Conservation (phyloP, 202 grass and related monocot species). For the Schoenoplectus triqueter region DNA sequence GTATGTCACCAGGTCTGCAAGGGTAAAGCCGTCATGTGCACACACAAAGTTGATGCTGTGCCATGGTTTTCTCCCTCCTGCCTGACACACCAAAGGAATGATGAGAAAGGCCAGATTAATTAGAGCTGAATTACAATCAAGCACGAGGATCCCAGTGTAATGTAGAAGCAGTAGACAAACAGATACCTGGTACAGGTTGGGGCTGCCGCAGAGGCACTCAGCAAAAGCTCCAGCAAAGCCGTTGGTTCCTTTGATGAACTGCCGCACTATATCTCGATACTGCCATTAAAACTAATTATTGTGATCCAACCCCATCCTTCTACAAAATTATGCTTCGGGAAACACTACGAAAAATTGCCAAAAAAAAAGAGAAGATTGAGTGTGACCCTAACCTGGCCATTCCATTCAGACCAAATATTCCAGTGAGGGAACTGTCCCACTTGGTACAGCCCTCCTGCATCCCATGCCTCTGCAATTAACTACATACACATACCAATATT, state of each 20-base stretch:
- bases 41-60: slow-evolving; percentile 95
- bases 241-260: slow-evolving; percentile 97
- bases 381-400: slow-evolving; percentile 67
- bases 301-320: neutral
- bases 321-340: neutral
- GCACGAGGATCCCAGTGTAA: neutral
- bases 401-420: slow-evolving; percentile 96
- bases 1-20: slow-evolving; percentile 93
- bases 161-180: slow-evolving; percentile 32
- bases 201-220: slow-evolving; percentile 90
- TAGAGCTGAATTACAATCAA: slow-evolving; percentile 7
- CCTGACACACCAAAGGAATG: slow-evolving; percentile 47
- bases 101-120: neutral
- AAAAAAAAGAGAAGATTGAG: neutral
- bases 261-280: slow-evolving; percentile 88
- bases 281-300: slow-evolving; percentile 45
- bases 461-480: slow-evolving; percentile 99
- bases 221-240: slow-evolving; percentile 95
- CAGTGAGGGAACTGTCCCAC: slow-evolving; percentile 94
- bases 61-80: slow-evolving; percentile 92
- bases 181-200: slow-evolving; percentile 90
- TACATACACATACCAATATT: slow-evolving; percentile 45
- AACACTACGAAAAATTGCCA: slow-evolving; percentile 26
- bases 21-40: slow-evolving; percentile 95
- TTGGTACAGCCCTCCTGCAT: slow-evolving; percentile 99